phyloP scores from a whole-genome alignment of 768 basidiomycete genomes.

The Rhodosporidiobolus sp. region DNA sequence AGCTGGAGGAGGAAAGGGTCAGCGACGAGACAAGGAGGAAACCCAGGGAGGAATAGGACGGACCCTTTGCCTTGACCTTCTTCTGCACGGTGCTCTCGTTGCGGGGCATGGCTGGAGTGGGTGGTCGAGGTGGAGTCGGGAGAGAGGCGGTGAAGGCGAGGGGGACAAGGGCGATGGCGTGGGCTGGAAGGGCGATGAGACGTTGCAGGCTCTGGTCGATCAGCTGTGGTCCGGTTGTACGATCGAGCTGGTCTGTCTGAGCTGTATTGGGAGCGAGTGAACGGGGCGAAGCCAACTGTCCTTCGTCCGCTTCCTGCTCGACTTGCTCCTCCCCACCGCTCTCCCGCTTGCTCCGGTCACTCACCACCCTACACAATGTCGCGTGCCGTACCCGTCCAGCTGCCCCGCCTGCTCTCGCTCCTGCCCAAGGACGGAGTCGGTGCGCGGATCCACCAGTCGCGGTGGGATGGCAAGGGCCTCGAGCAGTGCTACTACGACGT shows the following conservation, averaged over 20 bases:
- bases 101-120: slow-evolving; percentile 14
- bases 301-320: neutral
- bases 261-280: neutral
- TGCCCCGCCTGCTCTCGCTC: slow-evolving; percentile 21
- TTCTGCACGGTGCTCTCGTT: slow-evolving; percentile 13
- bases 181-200: neutral
- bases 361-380: neutral
- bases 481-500: slow-evolving; percentile 25
- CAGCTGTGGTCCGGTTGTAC: neutral
- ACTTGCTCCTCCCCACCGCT: neutral
- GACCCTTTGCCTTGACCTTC: slow-evolving; percentile 24
- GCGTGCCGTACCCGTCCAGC: neutral
- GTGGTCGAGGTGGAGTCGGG: neutral
- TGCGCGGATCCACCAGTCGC: slow-evolving; percentile 7
- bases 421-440: slow-evolving; percentile 28
- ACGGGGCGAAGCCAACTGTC: neutral
- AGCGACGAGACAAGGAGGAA: neutral
- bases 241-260: neutral
- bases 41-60: neutral
- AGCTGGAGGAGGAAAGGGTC: neutral
- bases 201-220: neutral
- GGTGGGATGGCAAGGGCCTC: slow-evolving; percentile 27
- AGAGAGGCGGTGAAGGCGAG: neutral
- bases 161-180: neutral
- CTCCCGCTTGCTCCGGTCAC: neutral